These are phyloP conservation scores for Zalaria sp. DNA, from an alignment of 2,329 filamentous ascomycete species.

Conservation along the genomic window DNA sequence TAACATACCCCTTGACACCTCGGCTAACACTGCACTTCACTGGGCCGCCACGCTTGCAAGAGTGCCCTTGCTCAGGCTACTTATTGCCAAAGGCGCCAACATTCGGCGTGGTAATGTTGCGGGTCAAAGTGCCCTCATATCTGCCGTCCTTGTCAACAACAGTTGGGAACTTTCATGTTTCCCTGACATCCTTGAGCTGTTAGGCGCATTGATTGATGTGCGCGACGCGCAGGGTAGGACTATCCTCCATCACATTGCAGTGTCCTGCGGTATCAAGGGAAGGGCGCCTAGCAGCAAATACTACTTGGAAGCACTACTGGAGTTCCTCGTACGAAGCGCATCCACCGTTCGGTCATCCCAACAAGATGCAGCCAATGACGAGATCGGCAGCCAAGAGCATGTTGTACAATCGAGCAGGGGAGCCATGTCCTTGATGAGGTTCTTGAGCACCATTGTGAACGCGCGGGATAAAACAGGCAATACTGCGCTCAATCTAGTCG, in stretches of 20 bases:
- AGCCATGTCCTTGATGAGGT: constrained; percentile 75
- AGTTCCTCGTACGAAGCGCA: constrained; percentile 76
- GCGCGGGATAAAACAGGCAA: constrained; percentile 88
- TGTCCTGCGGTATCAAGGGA: constrained; percentile 90
- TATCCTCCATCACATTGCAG: constrained; percentile 88
- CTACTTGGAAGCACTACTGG: constrained; percentile 85
- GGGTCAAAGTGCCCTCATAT: constrained; percentile 86
- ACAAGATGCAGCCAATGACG: constrained; percentile 8
- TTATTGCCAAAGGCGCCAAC: constrained; percentile 74
- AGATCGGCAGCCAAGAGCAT: constrained; percentile 1
- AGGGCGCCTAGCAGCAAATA: constrained; percentile 85
- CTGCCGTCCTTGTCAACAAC: constrained; percentile 85
- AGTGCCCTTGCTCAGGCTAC: constrained; percentile 63
- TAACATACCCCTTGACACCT: constrained; percentile 82
- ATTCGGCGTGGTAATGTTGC: constrained; percentile 78
- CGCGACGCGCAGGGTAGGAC: constrained; percentile 81
- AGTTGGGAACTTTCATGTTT: constrained; percentile 86
- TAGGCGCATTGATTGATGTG: constrained; percentile 81
- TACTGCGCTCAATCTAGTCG: constrained; percentile 86
- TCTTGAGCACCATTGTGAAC: constrained; percentile 96
- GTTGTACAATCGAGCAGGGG: constrained; percentile 24
- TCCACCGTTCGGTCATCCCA: constrained; percentile 12
- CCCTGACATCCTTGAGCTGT: constrained; percentile 73
- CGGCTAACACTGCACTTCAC: constrained; percentile 80
- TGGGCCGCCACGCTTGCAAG: constrained; percentile 92